phyloP scores from a whole-genome alignment of 2,329 filamentous ascomycete species.

The Claviceps sp. region DNA sequence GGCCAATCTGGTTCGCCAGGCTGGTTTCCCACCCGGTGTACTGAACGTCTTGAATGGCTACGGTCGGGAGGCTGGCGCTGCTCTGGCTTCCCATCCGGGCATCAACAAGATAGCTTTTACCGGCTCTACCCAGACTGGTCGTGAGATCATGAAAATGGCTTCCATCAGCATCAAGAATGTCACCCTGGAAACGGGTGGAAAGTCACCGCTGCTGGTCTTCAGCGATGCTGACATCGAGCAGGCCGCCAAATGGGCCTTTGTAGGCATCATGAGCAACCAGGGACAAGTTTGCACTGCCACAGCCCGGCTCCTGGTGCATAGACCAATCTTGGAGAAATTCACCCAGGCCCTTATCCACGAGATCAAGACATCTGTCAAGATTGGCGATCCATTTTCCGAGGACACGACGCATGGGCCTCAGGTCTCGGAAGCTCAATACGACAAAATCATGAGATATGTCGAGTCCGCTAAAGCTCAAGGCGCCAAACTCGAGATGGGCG shows the following conservation, averaged over 20 bases:
- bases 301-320: slow-evolving; percentile 51
- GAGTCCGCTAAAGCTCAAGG: slow-evolving; percentile 57
- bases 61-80: slow-evolving; percentile 53
- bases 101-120: slow-evolving; percentile 73
- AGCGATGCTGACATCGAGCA: slow-evolving; percentile 53
- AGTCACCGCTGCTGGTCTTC: slow-evolving; percentile 51
- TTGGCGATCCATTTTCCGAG: slow-evolving; percentile 59
- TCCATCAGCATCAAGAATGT: slow-evolving; percentile 53
- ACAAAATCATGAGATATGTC: slow-evolving; percentile 57
- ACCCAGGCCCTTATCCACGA: slow-evolving; percentile 46
- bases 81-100: slow-evolving; percentile 52
- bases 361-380: slow-evolving; percentile 43
- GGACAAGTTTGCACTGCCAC: slow-evolving; percentile 55
- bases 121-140: slow-evolving; percentile 58
- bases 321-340: slow-evolving; percentile 48
- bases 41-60: slow-evolving; percentile 64
- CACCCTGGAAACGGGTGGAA: slow-evolving; percentile 54
- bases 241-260: slow-evolving; percentile 45
- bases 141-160: slow-evolving; percentile 64
- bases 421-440: slow-evolving; percentile 57
- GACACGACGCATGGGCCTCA: slow-evolving; percentile 64
- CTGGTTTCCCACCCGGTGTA: slow-evolving; percentile 67
- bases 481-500: slow-evolving; percentile 52
- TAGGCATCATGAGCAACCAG: slow-evolving; percentile 44
- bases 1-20: slow-evolving; percentile 53